Evolutionary conservation across 2,329 filamentous ascomycete genomes (phyloP).

Genomic region (Colletotrichum eleusines): DNA sequence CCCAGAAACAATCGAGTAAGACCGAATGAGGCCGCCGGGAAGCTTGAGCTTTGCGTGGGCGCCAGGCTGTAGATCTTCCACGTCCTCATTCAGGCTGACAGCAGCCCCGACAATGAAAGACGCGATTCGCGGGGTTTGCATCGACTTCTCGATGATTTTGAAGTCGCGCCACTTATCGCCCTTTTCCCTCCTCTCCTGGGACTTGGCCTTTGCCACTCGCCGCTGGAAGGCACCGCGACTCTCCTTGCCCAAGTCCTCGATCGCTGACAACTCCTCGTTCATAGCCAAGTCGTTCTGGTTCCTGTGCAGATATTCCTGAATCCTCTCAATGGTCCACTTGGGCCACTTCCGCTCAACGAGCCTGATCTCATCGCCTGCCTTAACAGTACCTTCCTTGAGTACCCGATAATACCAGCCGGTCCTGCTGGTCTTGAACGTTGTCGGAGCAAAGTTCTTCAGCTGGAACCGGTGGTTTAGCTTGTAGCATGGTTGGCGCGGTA

Average conservation of each 20-base stretch:
- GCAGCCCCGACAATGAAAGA: conserved; percentile 65
- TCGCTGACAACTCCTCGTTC: conserved; percentile 63
- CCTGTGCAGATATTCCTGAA: conserved; percentile 73
- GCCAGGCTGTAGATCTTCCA: conserved; percentile 52
- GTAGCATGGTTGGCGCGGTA: conserved; percentile 75
- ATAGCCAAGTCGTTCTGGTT: conserved; percentile 63
- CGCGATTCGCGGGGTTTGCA: conserved; percentile 63
- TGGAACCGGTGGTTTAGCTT: conserved; percentile 77
- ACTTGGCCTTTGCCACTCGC: conserved; percentile 62
- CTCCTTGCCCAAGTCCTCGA: conserved; percentile 64
- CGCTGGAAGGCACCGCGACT: conserved; percentile 61
- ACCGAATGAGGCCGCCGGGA: conserved; percentile 66
- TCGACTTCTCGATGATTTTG: conserved; percentile 61
- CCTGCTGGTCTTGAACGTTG: conserved; percentile 66
- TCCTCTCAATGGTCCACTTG: conserved; percentile 71
- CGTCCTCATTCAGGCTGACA: conserved; percentile 50
- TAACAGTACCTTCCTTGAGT: conserved; percentile 65
- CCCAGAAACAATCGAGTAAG: conserved; percentile 71
- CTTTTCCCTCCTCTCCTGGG: conserved; percentile 46
- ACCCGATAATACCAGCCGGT: conserved; percentile 78
- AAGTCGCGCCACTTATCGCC: conserved; percentile 59
- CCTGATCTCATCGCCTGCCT: conserved; percentile 67
- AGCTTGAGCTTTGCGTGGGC: conserved; percentile 69
- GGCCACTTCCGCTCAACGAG: conserved; percentile 68
- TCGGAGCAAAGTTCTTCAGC: conserved; percentile 70